Evolutionary conservation across 1,139 yeast genomes (phyloP).

Genomic region (Pneumocystis murina): DNA sequence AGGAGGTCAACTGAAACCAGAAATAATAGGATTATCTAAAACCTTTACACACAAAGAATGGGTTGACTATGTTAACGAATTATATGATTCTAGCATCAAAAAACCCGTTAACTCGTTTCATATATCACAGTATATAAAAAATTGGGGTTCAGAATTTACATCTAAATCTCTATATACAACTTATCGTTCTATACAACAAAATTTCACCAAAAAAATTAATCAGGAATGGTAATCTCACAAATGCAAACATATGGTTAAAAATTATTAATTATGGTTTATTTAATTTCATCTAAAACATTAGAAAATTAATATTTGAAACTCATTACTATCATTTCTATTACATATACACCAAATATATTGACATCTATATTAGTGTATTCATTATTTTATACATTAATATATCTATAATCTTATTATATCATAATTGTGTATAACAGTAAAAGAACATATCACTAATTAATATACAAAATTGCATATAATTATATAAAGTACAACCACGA

Average conservation of each 20-base stretch:
- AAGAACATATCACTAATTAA: too few relatives aligned
- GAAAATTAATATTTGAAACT: too few relatives aligned
- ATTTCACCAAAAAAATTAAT: not conserved
- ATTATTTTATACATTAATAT: too few relatives aligned
- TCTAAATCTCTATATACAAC: not conserved
- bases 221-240: not conserved
- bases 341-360: too few relatives aligned
- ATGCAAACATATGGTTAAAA: not conserved
- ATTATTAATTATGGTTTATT: not conserved
- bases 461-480: too few relatives aligned
- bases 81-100: not conserved
- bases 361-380: too few relatives aligned
- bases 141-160: not conserved
- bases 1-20: conserved; percentile 59
- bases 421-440: too few relatives aligned
- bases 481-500: not conserved
- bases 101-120: not conserved
- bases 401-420: too few relatives aligned
- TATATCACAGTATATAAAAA: not conserved
- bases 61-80: conserved; percentile 8
- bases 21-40: not conserved
- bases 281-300: too few relatives aligned
- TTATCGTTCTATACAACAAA: not conserved
- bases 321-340: too few relatives aligned
- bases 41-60: conserved; percentile 6